Evolutionary conservation across 805 yeast species (phyloP).

Genomic region (Cyberlindnera xylosilytica): DNA sequence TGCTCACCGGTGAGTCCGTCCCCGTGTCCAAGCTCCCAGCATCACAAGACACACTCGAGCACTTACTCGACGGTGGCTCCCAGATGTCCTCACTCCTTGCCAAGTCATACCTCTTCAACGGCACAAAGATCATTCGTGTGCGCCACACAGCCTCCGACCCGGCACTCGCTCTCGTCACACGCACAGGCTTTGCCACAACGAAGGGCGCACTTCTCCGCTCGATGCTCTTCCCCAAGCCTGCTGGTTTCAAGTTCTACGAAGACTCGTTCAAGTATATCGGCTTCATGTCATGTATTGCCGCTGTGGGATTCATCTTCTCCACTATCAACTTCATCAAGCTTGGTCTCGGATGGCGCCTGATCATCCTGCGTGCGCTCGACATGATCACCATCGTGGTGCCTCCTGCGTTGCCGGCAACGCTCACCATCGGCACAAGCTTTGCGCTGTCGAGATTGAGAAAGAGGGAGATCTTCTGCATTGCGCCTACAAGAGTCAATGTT

Average conservation of each 20-base stretch:
- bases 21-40: constrained; percentile 86
- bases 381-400: constrained; percentile 96
- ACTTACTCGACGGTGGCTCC: constrained; percentile 47
- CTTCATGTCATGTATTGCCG: constrained; percentile 84
- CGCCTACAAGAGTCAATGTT: constrained; percentile 93
- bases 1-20: constrained; percentile 97
- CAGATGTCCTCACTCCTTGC: constrained; percentile 64
- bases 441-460: constrained; percentile 74
- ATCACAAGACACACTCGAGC: constrained; percentile 53
- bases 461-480: constrained; percentile 76
- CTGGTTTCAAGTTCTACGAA: constrained; percentile 86
- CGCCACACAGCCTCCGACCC: constrained; percentile 54
- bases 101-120: constrained; percentile 76
- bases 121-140: constrained; percentile 85
- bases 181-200: constrained; percentile 93
- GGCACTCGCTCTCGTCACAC: constrained; percentile 81
- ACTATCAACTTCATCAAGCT: constrained; percentile 77
- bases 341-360: constrained; percentile 65
- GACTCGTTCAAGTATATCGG: constrained; percentile 97
- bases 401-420: constrained; percentile 96
- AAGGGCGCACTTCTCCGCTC: constrained; percentile 93
- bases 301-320: constrained; percentile 78
- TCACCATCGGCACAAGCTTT: constrained; percentile 94
- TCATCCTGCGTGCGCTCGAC: constrained; percentile 87
- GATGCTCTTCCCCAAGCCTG: constrained; percentile 94